phyloP scores from a whole-genome alignment of 2,329 filamentous ascomycete genomes.

The Alternaria arborescens region DNA sequence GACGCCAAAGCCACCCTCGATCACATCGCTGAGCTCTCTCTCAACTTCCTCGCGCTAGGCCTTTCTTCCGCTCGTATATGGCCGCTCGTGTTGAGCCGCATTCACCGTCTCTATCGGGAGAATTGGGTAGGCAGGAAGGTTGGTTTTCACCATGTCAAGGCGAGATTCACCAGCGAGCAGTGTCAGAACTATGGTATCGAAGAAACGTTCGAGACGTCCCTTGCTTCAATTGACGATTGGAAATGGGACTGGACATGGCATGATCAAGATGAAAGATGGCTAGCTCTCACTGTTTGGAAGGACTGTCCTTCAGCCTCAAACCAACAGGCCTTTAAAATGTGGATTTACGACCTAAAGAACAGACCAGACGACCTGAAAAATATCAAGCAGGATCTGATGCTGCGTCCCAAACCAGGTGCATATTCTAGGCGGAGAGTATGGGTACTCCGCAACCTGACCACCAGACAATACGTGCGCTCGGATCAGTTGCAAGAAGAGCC shows the following conservation, averaged over 20 bases:
- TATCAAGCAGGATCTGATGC: slow-evolving; percentile 12
- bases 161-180: not conserved
- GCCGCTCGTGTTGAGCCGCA: slow-evolving; percentile 9
- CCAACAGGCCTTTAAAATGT: not conserved
- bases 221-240: not conserved
- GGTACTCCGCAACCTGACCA: slow-evolving; percentile 24
- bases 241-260: not conserved
- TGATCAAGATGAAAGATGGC: not conserved
- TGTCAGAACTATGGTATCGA: not conserved
- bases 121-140: slow-evolving; percentile 17
- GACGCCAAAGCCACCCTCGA: not conserved
- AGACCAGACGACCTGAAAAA: not conserved
- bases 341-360: not conserved
- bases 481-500: slow-evolving; percentile 13
- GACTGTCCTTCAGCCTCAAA: no score
- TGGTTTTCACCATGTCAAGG: slow-evolving; percentile 6
- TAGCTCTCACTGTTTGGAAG: not conserved
- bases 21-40: not conserved
- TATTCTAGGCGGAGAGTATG: slow-evolving; percentile 9
- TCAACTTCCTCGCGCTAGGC: slow-evolving; percentile 11
- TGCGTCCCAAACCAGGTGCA: not conserved
- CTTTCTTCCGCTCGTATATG: slow-evolving; percentile 18
- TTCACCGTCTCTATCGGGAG: slow-evolving; percentile 10
- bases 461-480: slow-evolving; percentile 22
- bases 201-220: not conserved